Percentiles rank a stretch among this genome's conserved stretches.
Evolutionary conservation across 495 filamentous ascomycete genomes (phyloP).

Genomic region (Cenococcum geophilum): DNA sequence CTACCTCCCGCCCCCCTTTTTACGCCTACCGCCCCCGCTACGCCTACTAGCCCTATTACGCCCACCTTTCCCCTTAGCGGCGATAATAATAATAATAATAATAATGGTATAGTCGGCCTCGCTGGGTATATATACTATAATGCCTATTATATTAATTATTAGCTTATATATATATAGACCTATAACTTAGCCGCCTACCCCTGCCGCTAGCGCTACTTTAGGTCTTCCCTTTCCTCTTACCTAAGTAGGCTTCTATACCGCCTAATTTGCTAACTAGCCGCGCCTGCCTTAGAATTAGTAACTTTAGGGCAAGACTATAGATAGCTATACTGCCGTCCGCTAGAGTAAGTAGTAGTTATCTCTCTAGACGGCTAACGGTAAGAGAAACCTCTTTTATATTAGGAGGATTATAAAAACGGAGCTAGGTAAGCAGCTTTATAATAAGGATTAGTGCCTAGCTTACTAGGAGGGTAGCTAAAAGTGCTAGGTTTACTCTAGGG

Average conservation of each 20-base stretch:
- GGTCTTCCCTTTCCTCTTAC: not conserved
- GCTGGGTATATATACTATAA: too few species aligned
- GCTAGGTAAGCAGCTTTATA: slow-evolving; percentile 2
- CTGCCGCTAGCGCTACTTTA: not conserved
- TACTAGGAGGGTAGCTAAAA: not conserved
- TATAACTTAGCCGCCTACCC: too few species aligned
- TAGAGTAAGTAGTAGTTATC: slow-evolving; percentile 2
- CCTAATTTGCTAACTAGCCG: not conserved
- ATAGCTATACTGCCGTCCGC: not conserved
- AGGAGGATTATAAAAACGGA: too few species aligned
- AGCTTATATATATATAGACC: too few species aligned
- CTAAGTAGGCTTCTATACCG: not conserved
- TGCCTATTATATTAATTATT: too few species aligned
- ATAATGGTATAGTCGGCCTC: not conserved
- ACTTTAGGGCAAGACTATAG: not conserved
- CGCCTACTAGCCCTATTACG: not conserved
- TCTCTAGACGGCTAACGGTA: not conserved
- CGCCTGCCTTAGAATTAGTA: too few species aligned
- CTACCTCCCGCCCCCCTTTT: not conserved
- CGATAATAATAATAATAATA: not conserved
- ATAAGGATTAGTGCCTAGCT: slow-evolving; percentile 1
- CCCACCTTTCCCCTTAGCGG: too few species aligned
- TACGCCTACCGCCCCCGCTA: not conserved
- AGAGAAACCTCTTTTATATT: slow-evolving; percentile 1
- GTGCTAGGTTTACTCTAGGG: too few species aligned